Evolutionary conservation across 2,329 filamentous ascomycete species (phyloP).

Genomic region (Fonsecaea nubica): DNA sequence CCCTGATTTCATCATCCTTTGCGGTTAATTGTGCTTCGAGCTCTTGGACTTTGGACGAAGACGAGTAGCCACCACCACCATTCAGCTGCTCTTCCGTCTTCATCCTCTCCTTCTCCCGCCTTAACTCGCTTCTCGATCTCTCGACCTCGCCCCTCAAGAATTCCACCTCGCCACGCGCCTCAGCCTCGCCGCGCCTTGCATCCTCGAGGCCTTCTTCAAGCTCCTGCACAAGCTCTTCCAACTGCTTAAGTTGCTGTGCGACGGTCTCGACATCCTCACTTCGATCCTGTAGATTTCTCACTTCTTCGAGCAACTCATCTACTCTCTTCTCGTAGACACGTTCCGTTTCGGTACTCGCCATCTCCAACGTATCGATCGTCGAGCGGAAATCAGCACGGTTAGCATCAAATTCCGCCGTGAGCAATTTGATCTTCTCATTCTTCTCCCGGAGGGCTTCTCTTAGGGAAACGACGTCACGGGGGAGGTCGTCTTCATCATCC

Average conservation of each 20-base stretch:
- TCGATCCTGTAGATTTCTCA: conserved; percentile 76
- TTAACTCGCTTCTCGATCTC: conserved; percentile 83
- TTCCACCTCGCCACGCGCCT: conserved; percentile 93
- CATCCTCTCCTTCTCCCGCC: conserved; percentile 84
- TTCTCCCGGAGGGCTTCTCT: conserved; percentile 87
- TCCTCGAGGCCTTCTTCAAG: conserved; percentile 96
- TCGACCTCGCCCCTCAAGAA: conserved; percentile 95
- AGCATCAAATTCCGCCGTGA: conserved; percentile 92
- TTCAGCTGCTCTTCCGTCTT: conserved; percentile 53
- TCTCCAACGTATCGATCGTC: conserved; percentile 93
- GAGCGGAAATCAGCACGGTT: conserved; percentile 95
- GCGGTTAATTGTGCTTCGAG: conserved; percentile 68
- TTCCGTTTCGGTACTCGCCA: conserved; percentile 92
- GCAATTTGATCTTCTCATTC: conserved; percentile 92
- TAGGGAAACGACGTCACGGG: conserved; percentile 75
- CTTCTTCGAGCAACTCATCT: conserved; percentile 73
- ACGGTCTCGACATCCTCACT: conserved; percentile 91
- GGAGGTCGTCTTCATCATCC: conserved; percentile 36
- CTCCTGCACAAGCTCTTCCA: conserved; percentile 95
- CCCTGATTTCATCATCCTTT: conserved; percentile 95
- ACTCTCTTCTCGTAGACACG: conserved; percentile 79
- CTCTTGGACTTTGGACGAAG: conserved; percentile 39
- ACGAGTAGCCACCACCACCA: conserved; percentile 36
- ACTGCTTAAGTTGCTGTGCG: conserved; percentile 86
- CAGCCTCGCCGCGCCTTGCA: conserved; percentile 88